Evolutionary conservation across 78 protist genomes (phyloP).

Genomic region (Dictyostelium discoideum): dicty_2.7 NC_007091.3:2067501-2068000

Average conservation of each 20-base stretch:
- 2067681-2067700: conserved; percentile 75
- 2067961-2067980: conserved; percentile 56
- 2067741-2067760: neutral
- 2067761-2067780: neutral
- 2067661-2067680: conserved; percentile 32
- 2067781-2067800: conserved; percentile 55
- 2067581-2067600: conserved; percentile 18
- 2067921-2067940: conserved; percentile 74
- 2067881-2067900: conserved; percentile 68
- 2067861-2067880: conserved; percentile 68
- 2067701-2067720: conserved; percentile 9
- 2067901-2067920: conserved; percentile 78
- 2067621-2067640: conserved; percentile 79
- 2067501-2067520: conserved; percentile 61
- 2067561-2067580: conserved; percentile 10
- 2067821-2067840: conserved; percentile 86
- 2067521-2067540: conserved; percentile 71
- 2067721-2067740: conserved; percentile 7
- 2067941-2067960: conserved; percentile 87
- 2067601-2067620: conserved; percentile 73
- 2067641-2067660: conserved; percentile 77
- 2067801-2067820: conserved; percentile 79
- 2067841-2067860: conserved; percentile 76
- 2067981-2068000: conserved; percentile 13
- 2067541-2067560: conserved; percentile 81